Conservation (phyloP, 345 rosid genomes). For the Mangifera indica region DNA sequence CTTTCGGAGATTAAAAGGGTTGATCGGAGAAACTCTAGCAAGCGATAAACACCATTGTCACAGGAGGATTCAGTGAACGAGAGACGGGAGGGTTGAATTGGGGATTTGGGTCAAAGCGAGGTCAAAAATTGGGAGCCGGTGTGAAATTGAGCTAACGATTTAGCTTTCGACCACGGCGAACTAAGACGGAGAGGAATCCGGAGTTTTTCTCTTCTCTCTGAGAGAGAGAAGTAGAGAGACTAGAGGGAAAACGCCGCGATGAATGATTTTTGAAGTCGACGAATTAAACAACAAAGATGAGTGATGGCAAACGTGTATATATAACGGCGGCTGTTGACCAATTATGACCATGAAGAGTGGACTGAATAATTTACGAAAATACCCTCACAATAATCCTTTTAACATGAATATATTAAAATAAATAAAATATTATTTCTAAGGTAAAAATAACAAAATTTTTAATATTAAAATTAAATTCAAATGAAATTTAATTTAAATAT, state of each 20-base stretch:
- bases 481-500: too few species aligned
- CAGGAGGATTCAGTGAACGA: constrained; percentile 20
- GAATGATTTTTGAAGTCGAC: background rate
- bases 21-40: constrained; percentile 33
- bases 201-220: background rate
- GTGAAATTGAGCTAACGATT: background rate
- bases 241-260: background rate
- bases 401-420: background rate
- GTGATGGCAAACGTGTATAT: background rate
- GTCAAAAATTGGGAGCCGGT: constrained; percentile 15
- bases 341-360: too few species aligned
- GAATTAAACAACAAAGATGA: too few species aligned
- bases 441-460: too few species aligned
- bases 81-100: constrained; percentile 31
- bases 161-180: background rate
- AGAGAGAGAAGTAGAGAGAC: background rate
- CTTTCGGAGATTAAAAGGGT: constrained; percentile 35
- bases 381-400: background rate
- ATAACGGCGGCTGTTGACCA: background rate
- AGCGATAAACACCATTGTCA: constrained; percentile 20
- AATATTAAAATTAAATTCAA: too few species aligned
- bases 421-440: too few species aligned
- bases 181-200: background rate
- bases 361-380: constrained; percentile 25
- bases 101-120: constrained; percentile 17